Base-by-base conservation (phyloP, 2,329 filamentous ascomycete genomes). In the Apiospora aurea region DNA sequence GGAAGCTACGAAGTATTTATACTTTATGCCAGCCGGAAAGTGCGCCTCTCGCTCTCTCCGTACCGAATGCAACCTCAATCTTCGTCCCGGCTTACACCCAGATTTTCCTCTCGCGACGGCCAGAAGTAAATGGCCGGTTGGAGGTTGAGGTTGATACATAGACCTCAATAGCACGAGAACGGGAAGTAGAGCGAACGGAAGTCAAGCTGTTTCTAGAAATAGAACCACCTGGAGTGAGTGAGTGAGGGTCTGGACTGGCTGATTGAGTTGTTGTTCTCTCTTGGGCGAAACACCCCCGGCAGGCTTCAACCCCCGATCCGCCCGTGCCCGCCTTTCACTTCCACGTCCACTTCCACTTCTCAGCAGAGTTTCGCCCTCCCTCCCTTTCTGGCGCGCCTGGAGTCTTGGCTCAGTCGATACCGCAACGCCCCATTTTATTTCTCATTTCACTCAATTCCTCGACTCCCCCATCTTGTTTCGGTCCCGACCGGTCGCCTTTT, bases 311-410 rank as follows among this genome's bases (percentile, higher is more conserved):
- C 47, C 68, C 68, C 68, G 68, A 69, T 69, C 68, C 68, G 68
- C 68, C 68, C 68, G 68, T 69, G 68, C 68, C 68, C 68, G 68
- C 68, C 49, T 51, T 69, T 64, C 57, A 64, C 57, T 64, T 64
- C 57, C 57, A 64, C 57, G 57, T 64, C 57, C 57, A 64, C 57
- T 64, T 64, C 57, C 57, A 64, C 68, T 51, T 47, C 47, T 41
- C 46, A 69, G 68, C 68, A 69, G 47, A 69, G 68, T 69, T 69
- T 69, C 68, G 68, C 68, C 43, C 68, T 69, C 68, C 68, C 46
- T 69, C 38, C 68, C 67, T 49, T 69, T 69, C n/a, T 49, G 26
- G 57, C 57, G 57, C 57, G 57, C 57, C 57, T 64, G 57, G 57
- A 49, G 57, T 64, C 57, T 64, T 64, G 57, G 57, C 57, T 64